Base-by-base conservation (phyloP, 129 eudicot genomes). In the Helianthus tuberosus region DNA sequence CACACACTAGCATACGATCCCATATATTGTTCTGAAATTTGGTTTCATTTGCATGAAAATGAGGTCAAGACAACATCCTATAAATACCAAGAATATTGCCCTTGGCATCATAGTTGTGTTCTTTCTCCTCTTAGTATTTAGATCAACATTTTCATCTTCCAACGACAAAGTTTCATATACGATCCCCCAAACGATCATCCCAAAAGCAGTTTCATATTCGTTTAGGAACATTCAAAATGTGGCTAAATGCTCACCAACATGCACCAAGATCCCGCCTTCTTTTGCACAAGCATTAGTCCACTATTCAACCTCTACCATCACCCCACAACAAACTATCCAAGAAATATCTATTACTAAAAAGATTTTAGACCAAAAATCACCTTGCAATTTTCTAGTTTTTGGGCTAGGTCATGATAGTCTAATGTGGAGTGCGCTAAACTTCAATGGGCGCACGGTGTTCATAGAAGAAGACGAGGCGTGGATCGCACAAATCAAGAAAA, bases 331-430 rank as follows among this genome's bases (percentile, higher is more conserved):
- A 86, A 94, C 98, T 3, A 85, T 81, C 73, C 80, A 88, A 41
- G 98, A 94, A 67, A 85, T 94, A 64, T 85, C 89, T 0, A 87
- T 90, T 29, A 74, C 96, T 3, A 84, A 93, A 44, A 83, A 73
- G 67, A 78, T 94, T 68, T 77, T 94, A 41, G 89, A 88, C 29
- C 75, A 83, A 63, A 88, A 82, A 52, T 90, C 98, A 35, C 98
- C 97, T 0, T 94, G 98, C 84, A 90, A 90, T 75, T 94, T 94
- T 76, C 75, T 94, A 14, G 88, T 94, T 4, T 94, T 94, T 12
- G 98, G 98, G 46, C 74, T 94, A 14, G 98, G 98, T 73, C 97
- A 94, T 49, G 98, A 94, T 27, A 94, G 97, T 75, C 83, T 94
- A 5, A 94, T 94, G 98, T 94, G 98, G 98, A 84, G 82, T 71